Evolutionary conservation across 2,329 filamentous ascomycete species (phyloP), one percentile per base, ranked within the genome.

Genomic region (Colletotrichum kahawae): DNA sequence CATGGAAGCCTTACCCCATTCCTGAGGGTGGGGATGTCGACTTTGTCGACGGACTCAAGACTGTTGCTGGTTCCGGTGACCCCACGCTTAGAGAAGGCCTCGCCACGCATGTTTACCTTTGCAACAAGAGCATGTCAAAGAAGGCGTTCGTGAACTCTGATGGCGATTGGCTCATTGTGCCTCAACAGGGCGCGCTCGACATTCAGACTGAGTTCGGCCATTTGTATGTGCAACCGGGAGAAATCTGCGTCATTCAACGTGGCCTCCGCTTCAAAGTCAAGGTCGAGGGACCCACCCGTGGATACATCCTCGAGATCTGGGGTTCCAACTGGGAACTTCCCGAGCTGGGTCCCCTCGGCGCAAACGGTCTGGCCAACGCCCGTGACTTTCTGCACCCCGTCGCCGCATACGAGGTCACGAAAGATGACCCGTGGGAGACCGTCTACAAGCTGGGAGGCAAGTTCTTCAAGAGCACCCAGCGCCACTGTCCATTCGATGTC

Each of bases 401-500:
- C 7, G 92, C 93, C 0, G 82, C 84, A 34, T 93, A 92, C 76
- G 88, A 92, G 38, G 81, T 88, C 16, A 71, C 71, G n/a, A 88
- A 89, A n/a, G 84, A 87, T 36, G 87, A 86, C 1, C 85, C 86
- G 65, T 92, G 92, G 87, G 85, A 87, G 24, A 85, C 94, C 3
- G 84, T 93, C 1, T 89, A 89, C 78, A 94, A 94, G 79, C 89
- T 93, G 60, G 88, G 87, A 1, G 92, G 92, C 2, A 87, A 88
- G 56, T 88, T 93, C 48, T 93, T 92, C 79, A 85, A 84, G 27
- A 91, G 89, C 70, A 87, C 87, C 27, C 93, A 94, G 80, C 86
- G 85, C 27, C 92, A 94, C 80, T 92, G 89, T 4, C 93, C 93
- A 0, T 95, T 94, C 79, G 92, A 94, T 78, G 92, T 94, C 1